Percentiles rank a stretch among this genome's conserved stretches.
phyloP scores from a whole-genome alignment of 169 alveolate genomes.

The Fabrea salina region DNA sequence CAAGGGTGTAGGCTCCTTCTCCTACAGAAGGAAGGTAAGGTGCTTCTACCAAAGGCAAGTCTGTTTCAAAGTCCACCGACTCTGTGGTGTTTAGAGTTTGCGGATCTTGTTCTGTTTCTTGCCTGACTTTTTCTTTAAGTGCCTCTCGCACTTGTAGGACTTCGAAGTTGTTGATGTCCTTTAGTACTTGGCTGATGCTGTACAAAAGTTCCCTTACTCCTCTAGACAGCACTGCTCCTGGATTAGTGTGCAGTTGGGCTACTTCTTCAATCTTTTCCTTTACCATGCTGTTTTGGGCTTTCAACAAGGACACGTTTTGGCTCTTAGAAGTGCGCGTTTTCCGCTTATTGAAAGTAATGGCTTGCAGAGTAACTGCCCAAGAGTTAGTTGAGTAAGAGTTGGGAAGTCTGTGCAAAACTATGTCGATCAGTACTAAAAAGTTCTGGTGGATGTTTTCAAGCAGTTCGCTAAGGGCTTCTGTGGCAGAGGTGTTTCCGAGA shows the following conservation, averaged over 20 bases:
- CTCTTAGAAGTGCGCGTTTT: neutral
- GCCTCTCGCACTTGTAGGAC: neutral
- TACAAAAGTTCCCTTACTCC: neutral
- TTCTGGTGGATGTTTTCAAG: conserved; percentile 29
- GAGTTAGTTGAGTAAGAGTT: neutral
- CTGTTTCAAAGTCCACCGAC: conserved; percentile 18
- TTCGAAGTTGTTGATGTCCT: conserved; percentile 1
- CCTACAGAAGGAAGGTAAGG: conserved; percentile 30
- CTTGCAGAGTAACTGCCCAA: conserved; percentile 13
- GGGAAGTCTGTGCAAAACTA: conserved; percentile 10
- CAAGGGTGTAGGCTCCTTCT: conserved; percentile 61
- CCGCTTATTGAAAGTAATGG: conserved; percentile 4
- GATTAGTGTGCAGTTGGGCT: conserved; percentile 14
- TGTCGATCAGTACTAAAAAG: neutral
- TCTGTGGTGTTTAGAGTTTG: conserved; percentile 6
- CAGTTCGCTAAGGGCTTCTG: neutral
- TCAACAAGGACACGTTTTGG: neutral
- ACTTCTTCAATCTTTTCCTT: conserved; percentile 17
- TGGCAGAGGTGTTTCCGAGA: neutral
- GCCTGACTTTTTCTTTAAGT: neutral
- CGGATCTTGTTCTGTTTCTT: conserved; percentile 8
- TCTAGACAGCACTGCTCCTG: conserved; percentile 8
- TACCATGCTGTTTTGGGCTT: neutral
- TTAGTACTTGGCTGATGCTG: neutral
- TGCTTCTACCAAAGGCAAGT: neutral